A percentile compares a stretch with the other conserved stretches of the same genome.
Evolutionary conservation across 306 rosid species (phyloP).

Genomic region (Cyamopsis tetragonoloba): DNA sequence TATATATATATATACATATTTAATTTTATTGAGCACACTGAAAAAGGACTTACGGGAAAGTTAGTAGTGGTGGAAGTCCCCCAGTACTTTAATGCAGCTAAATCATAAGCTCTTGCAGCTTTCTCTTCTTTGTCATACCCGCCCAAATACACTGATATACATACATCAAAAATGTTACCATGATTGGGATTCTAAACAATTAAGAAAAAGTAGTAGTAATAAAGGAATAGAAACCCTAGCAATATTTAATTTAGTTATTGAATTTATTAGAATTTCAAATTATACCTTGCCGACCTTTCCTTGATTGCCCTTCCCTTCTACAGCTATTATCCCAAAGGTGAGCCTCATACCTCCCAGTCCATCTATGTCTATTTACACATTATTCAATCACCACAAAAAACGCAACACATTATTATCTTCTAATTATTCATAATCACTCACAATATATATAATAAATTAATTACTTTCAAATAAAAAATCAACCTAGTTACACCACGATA

Average conservation of each 20-base stretch:
- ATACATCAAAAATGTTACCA: background rate
- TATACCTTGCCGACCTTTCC: constrained; percentile 99
- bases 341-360: constrained; percentile 99
- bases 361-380: constrained; percentile 81
- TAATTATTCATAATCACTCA: too few relatives aligned
- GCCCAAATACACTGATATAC: constrained; percentile 37
- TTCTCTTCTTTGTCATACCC: constrained; percentile 99
- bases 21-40: too few relatives aligned
- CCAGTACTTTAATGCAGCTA: constrained; percentile 98
- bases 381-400: too few relatives aligned
- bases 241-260: background rate
- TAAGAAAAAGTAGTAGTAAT: too few relatives aligned
- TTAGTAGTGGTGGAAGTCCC: constrained; percentile 97
- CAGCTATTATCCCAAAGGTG: constrained; percentile 99
- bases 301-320: constrained; percentile 98
- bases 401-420: too few relatives aligned
- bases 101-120: constrained; percentile 98
- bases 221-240: constrained; percentile 8
- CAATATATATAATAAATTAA: background rate
- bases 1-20: too few relatives aligned
- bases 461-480: too few relatives aligned
- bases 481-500: constrained; percentile 97
- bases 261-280: background rate
- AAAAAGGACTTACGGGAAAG: constrained; percentile 60
- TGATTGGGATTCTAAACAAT: background rate